Evolutionary conservation across 2,329 filamentous ascomycete species (phyloP), one percentile per base, ranked within the genome.

Genomic region (Waltergamsia citrina): DNA sequence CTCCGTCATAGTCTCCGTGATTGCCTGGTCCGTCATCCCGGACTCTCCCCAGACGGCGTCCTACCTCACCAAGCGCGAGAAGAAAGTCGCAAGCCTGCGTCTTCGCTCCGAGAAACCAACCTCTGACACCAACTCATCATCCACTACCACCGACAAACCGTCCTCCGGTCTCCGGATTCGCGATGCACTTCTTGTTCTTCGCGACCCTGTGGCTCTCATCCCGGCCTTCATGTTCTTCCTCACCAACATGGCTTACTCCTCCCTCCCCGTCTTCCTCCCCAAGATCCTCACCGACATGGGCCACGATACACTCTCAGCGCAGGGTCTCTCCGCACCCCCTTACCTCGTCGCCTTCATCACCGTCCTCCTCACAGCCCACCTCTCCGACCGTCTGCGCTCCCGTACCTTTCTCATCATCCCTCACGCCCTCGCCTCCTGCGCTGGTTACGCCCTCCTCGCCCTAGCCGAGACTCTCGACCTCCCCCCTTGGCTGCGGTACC

Each of bases 191-290:
- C 60, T 70, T 39, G 49, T 60, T 11, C 46, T 60, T 32, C 31
- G 40, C 22, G 54, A 59, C 38, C 56, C 56, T 31, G 43, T 55
- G 35, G 49, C 53, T 26, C 90, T 85, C 61, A 65, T 90, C 27
- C 83, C 83, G 5, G 81, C 85, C 1, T 57, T 74, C 45, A 93
- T 94, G 74, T 85, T 93, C 65, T 87, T 93, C 63, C 76, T 81
- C 54, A 78, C 82, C 50, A 94, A 94, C 57, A 81, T 93, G 53
- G 82, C 86, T 10, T 94, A 94, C 62, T 79, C 78, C 49, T 90
- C 83, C 16, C 77, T 94, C 52, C 87, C 87, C 3, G 84, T 92
- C 32, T 94, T 94, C 52, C 69, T 94, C 3, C 86, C 86, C 23
- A 86, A 82, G 17, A 85, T 93, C 41, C 70, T 93, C 30, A 64